Conservation (phyloP, 179 eudicot species). For the Gypsophila paniculata region DNA sequence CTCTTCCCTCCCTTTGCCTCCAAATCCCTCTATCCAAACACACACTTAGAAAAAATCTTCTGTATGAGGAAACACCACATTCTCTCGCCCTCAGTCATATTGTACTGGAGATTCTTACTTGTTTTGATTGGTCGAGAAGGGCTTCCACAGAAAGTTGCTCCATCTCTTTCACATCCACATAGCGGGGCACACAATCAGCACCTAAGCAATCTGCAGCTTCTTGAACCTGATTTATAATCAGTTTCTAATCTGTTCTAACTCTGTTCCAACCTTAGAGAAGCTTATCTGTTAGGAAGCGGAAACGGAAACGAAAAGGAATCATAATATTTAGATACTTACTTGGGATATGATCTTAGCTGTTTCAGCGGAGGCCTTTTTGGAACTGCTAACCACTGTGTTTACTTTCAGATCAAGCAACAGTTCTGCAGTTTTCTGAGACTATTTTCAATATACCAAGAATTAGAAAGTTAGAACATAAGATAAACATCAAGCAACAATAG, state of each 20-base stretch:
- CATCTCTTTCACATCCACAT: conserved; percentile 65
- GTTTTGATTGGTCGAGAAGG: conserved; percentile 42
- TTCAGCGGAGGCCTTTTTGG: conserved; percentile 56
- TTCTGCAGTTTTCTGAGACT: conserved; percentile 98
- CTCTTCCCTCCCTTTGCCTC: too few species aligned
- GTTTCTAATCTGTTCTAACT: neutral
- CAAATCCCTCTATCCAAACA: too few species aligned
- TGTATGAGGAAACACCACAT: neutral
- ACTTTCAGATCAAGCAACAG: conserved; percentile 86
- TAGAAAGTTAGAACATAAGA: neutral
- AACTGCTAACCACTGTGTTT: conserved; percentile 57
- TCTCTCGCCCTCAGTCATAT: neutral
- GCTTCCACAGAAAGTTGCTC: conserved; percentile 53
- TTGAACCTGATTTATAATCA: conserved; percentile 53
- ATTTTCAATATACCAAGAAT: conserved; percentile 25
- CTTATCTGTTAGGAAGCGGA: neutral
- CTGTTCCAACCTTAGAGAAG: neutral
- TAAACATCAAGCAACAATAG: neutral
- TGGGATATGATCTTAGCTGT: conserved; percentile 60
- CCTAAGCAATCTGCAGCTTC: conserved; percentile 95
- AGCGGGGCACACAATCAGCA: conserved; percentile 80
- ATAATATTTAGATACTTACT: conserved; percentile 34
- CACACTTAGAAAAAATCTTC: neutral
- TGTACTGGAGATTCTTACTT: conserved; percentile 32
- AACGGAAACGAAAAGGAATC: neutral